Base-by-base conservation (phyloP, 192 early-diverging fungal genomes). In the Podochytrium sp. region DNA sequence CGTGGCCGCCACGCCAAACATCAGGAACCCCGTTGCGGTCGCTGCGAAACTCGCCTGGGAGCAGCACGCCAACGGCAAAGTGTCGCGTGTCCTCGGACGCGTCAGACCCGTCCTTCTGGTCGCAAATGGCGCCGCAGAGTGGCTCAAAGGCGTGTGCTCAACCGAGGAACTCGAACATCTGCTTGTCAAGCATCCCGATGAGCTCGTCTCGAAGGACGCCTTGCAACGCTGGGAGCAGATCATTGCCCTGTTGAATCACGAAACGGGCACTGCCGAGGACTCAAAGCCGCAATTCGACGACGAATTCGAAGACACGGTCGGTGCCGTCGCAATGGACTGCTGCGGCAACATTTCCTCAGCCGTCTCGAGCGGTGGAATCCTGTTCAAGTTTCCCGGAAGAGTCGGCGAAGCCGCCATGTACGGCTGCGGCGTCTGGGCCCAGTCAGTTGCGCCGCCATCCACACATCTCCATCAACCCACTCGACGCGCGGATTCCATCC, bases 381-480 rank as follows among this genome's bases (percentile, higher is more conserved):
- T 91, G 1, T 82, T 96, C 27, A 97, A 75, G 79, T 82, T 25
- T 20, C 90, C 93, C 0, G 95, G 95, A 1, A 81, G 95, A 3
- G 81, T 97, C 18, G 93, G 94, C 18, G 93, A 96, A 83, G 94
- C 95, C 0, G 95, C 94, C 3, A 77, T 92, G 72, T 94, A 86
- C 81, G 93, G 93, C 0, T 79, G 87, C 30, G 94, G 94, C 0
- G 91, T 91, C 42, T 96, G 93, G 93, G 90, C 93, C 4, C 83
- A 92, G 52, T 80, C 81, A 18, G 50, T 69, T 10, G 14, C 32
- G 18, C 3, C 18, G 10, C 52, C 30, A 23, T 23, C 7, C 33
- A 4, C 18, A 18, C 66, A 69, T 30, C 25, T 34, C 20, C 63
- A 47, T 47, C 20, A 30, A 27, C 34, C 49, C 12, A 40, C 62